Base-by-base conservation (phyloP, 1,284 basidiomycete genomes). In the Cutaneotrichosporon cyanovorans region DNA sequence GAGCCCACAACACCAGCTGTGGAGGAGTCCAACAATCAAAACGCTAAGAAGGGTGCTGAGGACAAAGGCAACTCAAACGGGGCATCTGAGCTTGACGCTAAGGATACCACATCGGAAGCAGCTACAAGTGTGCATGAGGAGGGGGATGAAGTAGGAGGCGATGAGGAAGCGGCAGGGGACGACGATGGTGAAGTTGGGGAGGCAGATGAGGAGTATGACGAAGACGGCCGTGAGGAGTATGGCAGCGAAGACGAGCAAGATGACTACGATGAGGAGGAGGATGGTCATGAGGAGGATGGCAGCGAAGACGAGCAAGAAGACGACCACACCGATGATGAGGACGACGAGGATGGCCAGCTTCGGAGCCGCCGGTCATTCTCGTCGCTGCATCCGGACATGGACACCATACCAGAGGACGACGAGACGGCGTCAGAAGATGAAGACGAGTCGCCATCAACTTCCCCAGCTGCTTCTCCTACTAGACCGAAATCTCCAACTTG, bases 401-500 rank as follows among this genome's bases (percentile, higher is more conserved):
- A 57, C 32, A 57, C 63, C 10, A 62, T 66, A 40, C 56, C 55
- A 10, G 61, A 65, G 45, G 57, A 57, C 20, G 49, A 50, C 23
- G 42, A 57, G 37, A 47, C 39, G 15, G 57, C 51, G 15, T 46
- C 48, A 5, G 54, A 55, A 9, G 49, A 28, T 18, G 50, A 46
- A 19, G 45, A 36, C 18, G 40, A 44, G 19, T 31, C 20, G 19
- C 37, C 20, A 21, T 21, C 33, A 20, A 44, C 42, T 4, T 28
- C 46, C 11, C 39, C 45, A 11, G 37, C 16, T 1, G 12, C 25
- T 7, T 28, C 25, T 12, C 25, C 25, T 28, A 28, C 25, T 42
- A 28, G 45, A 11, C 46, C 51, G 2, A 60, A 60, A 39, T 68
- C 64, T 10, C 65, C 65, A 15, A 61, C 66, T 16, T 64, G 60